These are phyloP conservation scores for Ormosia semicastrata DNA, from an alignment of 306 rosid genomes.

Conservation along the genomic window DNA sequence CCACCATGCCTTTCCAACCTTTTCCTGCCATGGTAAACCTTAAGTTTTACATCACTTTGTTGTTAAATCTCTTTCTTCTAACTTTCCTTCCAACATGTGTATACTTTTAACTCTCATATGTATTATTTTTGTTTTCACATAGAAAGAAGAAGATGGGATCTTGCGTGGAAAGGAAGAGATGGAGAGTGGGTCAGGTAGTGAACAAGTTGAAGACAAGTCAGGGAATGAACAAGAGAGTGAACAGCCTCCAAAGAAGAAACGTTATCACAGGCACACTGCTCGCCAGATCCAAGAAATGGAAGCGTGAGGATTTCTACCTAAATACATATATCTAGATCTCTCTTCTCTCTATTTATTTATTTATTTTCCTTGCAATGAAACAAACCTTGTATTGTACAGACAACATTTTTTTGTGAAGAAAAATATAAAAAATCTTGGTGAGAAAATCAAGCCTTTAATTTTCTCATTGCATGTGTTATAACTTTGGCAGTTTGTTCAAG, in stretches of 20 bases:
- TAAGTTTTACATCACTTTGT: background rate
- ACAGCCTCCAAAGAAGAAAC: conserved; percentile 69
- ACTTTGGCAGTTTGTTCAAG: conserved; percentile 69
- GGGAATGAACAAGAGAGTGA: conserved; percentile 69
- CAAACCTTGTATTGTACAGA: background rate
- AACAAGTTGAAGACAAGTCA: conserved; percentile 71
- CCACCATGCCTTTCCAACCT: conserved; percentile 67
- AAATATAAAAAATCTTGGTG: too few relatives aligned
- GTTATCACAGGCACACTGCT: conserved; percentile 90
- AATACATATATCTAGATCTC: background rate
- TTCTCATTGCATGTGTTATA: background rate
- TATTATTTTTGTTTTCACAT: background rate
- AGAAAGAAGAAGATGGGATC: conserved; percentile 78
- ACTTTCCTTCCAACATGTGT: background rate
- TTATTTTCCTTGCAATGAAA: background rate
- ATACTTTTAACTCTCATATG: background rate
- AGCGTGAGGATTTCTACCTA: conserved; percentile 37
- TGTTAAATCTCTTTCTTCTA: background rate
- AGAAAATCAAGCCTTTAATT: background rate
- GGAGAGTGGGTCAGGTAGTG: conserved; percentile 88
- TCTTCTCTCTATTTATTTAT: background rate
- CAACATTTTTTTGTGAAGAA: too few relatives aligned
- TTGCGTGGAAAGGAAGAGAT: conserved; percentile 73
- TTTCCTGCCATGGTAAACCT: conserved; percentile 49
- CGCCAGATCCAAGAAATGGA: conserved; percentile 99